Percentiles rank a stretch among this genome's conserved stretches.
These are phyloP conservation scores for Penicillium sp. DNA, from an alignment of 2,329 filamentous ascomycete genomes.

Conservation along the genomic window DNA sequence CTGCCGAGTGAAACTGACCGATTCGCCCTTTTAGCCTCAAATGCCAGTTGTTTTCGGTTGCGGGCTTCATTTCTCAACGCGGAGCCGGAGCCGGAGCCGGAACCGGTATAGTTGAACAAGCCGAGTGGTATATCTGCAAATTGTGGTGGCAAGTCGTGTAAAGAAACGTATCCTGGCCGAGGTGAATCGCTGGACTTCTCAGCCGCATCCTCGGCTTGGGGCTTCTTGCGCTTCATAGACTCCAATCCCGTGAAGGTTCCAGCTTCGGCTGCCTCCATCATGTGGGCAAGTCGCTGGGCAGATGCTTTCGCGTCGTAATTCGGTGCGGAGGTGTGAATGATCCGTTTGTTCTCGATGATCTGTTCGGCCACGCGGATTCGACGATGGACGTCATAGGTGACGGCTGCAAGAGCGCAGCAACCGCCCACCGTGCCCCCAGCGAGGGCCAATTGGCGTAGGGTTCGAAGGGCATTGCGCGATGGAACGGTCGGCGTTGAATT, in stretches of 20 bases:
- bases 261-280: constrained; percentile 45
- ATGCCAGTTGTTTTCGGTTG: neutral
- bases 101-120: neutral
- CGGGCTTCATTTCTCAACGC: constrained; percentile 2
- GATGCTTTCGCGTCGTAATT: constrained; percentile 41
- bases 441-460: constrained; percentile 35
- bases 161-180: neutral
- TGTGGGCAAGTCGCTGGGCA: constrained; percentile 34
- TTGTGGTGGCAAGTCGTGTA: neutral
- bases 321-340: constrained; percentile 39
- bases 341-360: constrained; percentile 44
- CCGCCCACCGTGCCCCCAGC: constrained; percentile 38
- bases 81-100: neutral
- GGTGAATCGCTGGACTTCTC: constrained; percentile 1
- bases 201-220: constrained; percentile 1
- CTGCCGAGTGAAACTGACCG: constrained; percentile 1
- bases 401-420: constrained; percentile 38
- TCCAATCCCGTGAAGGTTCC: constrained; percentile 41
- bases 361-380: constrained; percentile 40
- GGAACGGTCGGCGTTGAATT: constrained; percentile 34
- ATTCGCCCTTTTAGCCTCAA: constrained; percentile 8
- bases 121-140: neutral
- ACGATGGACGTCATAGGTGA: constrained; percentile 43
- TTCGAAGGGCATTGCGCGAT: constrained; percentile 44
- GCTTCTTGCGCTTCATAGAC: constrained; percentile 31